Percentiles rank a stretch among this genome's conserved stretches.
phyloP scores from a whole-genome alignment of 164 flowering plant genomes.

The Tetrastigma voinierianum region DNA sequence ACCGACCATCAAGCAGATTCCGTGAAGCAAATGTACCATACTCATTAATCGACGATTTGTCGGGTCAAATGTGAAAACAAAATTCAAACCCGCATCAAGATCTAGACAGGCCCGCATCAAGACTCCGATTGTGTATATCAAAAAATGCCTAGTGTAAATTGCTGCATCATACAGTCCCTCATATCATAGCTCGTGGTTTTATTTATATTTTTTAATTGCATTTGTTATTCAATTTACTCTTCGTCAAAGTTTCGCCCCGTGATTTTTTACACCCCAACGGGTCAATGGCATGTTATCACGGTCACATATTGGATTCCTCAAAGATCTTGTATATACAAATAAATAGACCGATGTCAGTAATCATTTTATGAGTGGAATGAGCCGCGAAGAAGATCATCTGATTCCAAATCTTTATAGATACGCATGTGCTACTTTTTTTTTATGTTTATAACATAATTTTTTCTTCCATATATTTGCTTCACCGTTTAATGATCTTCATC shows the following conservation, averaged over 20 bases:
- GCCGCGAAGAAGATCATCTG: slow-evolving; percentile 98
- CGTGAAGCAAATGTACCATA: slow-evolving; percentile 99
- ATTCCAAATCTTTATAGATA: slow-evolving; percentile 99
- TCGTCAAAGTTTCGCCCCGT: slow-evolving; percentile 89
- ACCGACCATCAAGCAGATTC: too few relatives aligned
- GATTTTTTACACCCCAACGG: slow-evolving; percentile 97
- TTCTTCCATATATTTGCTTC: slow-evolving; percentile 1
- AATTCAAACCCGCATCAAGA: slow-evolving; percentile 98
- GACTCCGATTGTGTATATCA: slow-evolving; percentile 95
- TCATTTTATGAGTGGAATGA: slow-evolving; percentile 99
- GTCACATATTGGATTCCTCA: slow-evolving; percentile 99
- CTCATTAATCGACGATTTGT: slow-evolving; percentile 91
- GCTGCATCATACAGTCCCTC: background rate
- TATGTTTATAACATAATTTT: background rate
- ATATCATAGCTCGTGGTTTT: background rate
- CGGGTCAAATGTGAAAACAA: too few relatives aligned
- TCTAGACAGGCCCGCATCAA: too few relatives aligned
- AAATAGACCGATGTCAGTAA: slow-evolving; percentile 99
- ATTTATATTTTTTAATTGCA: background rate
- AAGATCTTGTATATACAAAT: slow-evolving; percentile 93
- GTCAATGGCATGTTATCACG: slow-evolving; percentile 99
- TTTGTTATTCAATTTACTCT: background rate
- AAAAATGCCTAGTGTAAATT: slow-evolving; percentile 94
- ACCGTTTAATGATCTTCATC: background rate
- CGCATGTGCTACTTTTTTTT: slow-evolving; percentile 45